Conservation (phyloP, 2,329 filamentous ascomycete genomes). For the Alternaria novae-zelandiae region DNA sequence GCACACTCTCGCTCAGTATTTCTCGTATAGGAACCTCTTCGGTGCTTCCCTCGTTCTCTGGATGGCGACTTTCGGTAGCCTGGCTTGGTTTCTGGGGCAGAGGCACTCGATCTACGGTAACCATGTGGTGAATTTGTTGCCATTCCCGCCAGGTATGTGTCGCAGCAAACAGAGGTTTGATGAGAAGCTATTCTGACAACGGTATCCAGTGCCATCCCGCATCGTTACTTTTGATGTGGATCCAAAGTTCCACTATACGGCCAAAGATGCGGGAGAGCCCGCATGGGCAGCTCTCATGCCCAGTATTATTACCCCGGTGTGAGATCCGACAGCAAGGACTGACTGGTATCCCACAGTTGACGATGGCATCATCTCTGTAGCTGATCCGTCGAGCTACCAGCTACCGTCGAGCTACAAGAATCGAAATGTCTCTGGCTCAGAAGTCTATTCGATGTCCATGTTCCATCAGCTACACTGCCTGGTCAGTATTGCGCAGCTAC, state of each 20-base stretch:
- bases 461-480: constrained; percentile 11
- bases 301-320: neutral
- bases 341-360: neutral
- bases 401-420: constrained; percentile 9
- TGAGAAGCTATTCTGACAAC: neutral
- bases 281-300: constrained; percentile 7
- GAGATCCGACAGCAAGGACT: neutral
- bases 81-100: neutral
- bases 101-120: neutral
- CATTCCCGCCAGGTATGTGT: constrained; percentile 2
- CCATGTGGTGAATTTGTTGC: neutral
- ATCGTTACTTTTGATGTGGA: neutral
- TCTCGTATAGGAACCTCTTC: constrained; percentile 1
- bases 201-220: constrained; percentile 1
- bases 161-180: neutral
- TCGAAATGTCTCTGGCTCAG: neutral
- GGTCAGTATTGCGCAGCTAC: neutral
- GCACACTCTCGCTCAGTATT: neutral
- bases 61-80: neutral
- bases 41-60: neutral
- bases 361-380: constrained; percentile 3
- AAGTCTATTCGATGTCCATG: constrained; percentile 12
- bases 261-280: neutral
- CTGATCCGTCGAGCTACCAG: constrained; percentile 2
- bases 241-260: constrained; percentile 6